phyloP scores from a whole-genome alignment of 225 moss, liverwort and hornwort genomes.

The Anthoceros angustus region DNA sequence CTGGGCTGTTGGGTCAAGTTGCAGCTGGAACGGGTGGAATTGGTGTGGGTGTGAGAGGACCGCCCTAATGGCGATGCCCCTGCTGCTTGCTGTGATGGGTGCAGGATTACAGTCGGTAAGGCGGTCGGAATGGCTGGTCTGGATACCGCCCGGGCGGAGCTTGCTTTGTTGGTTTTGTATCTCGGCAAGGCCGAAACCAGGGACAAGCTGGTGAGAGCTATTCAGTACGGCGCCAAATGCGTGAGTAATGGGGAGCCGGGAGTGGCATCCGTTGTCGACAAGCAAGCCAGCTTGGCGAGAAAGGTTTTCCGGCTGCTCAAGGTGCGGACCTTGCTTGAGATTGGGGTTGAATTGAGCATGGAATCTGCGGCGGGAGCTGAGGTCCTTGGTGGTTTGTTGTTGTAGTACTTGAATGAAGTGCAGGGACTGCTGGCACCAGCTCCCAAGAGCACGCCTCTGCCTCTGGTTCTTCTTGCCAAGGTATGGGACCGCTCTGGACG shows the following conservation, averaged over 20 bases:
- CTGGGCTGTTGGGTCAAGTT: background rate
- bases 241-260: slow-evolving; percentile 77
- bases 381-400: background rate
- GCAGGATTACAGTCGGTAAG: background rate
- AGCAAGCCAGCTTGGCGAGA: slow-evolving; percentile 80
- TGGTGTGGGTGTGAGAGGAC: no score
- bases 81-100: no score
- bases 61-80: no score
- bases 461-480: slow-evolving; percentile 74
- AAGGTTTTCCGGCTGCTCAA: slow-evolving; percentile 89
- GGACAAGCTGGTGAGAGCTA: slow-evolving; percentile 83
- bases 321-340: slow-evolving; percentile 19
- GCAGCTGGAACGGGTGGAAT: no score
- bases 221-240: slow-evolving; percentile 97
- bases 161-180: slow-evolving; percentile 70
- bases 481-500: no score
- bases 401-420: slow-evolving; percentile 73
- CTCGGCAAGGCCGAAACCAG: slow-evolving; percentile 79
- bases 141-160: slow-evolving; percentile 64
- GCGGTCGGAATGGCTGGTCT: slow-evolving; percentile 28
- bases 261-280: slow-evolving; percentile 63
- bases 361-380: background rate
- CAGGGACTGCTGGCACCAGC: slow-evolving; percentile 60
- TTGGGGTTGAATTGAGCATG: slow-evolving; percentile 1
- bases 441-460: slow-evolving; percentile 61